Percentiles rank a stretch among this genome's conserved stretches.
Conservation (phyloP, 1,284 basidiomycete genomes). For the Peniophora sp. region DNA sequence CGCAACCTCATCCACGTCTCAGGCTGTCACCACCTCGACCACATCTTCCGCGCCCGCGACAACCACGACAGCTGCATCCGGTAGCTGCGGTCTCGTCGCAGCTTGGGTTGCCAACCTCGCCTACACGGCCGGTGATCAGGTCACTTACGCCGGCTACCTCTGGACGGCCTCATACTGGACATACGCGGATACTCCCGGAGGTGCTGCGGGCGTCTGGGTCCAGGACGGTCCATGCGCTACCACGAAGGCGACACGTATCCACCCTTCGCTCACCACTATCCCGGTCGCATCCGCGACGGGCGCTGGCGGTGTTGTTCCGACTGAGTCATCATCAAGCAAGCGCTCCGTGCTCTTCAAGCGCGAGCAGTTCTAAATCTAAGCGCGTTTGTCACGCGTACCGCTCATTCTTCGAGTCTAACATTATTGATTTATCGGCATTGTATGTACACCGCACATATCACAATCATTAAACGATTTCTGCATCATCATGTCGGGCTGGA, state of each 20-base stretch:
- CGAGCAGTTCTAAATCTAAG: no score
- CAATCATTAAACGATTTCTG: no score
- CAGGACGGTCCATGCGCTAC: conserved; percentile 28
- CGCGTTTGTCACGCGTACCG: no score
- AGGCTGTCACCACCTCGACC: conserved; percentile 32
- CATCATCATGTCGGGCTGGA: no score
- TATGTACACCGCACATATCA: no score
- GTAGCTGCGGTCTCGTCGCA: conserved; percentile 37
- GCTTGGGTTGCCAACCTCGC: conserved; percentile 36
- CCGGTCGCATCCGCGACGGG: neutral
- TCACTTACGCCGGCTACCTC: conserved; percentile 35
- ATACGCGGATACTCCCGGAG: conserved; percentile 31
- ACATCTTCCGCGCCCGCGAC: conserved; percentile 21
- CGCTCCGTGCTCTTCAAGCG: no score
- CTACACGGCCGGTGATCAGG: conserved; percentile 36
- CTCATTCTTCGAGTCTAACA: no score
- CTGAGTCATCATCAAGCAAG: no score
- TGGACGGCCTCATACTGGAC: conserved; percentile 56
- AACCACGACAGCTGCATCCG: conserved; percentile 20
- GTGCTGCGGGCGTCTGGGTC: conserved; percentile 28
- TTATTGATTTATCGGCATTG: no score
- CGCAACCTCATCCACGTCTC: conserved; percentile 25
- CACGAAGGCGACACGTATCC: conserved; percentile 4
- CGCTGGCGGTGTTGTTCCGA: no score
- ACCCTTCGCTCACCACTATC: neutral